These are phyloP conservation scores for Neopestalotiopsis rosae DNA, from an alignment of 2,329 filamentous ascomycete genomes.

Conservation along the genomic window DNA sequence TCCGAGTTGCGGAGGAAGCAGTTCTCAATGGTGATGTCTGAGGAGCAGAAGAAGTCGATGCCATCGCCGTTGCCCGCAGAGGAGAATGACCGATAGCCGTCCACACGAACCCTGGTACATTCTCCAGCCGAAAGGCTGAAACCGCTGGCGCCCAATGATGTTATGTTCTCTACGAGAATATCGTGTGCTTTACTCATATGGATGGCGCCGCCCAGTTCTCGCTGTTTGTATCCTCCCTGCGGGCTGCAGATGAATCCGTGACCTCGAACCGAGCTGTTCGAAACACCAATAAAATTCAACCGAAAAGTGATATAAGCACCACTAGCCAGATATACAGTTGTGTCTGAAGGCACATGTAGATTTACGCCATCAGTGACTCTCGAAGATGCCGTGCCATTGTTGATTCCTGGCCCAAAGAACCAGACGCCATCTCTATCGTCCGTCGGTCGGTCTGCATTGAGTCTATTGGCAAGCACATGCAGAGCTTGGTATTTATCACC, in stretches of 20 bases:
- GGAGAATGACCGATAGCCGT: not conserved
- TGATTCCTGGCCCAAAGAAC: not conserved
- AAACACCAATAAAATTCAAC: not conserved
- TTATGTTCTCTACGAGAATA: not conserved
- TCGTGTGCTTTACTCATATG: not conserved
- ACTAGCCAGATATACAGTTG: constrained; percentile 1
- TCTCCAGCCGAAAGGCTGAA: constrained; percentile 1
- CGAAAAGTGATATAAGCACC: not conserved
- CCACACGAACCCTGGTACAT: not conserved
- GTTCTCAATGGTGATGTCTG: not conserved
- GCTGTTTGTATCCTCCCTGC: not conserved
- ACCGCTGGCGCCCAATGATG: not conserved
- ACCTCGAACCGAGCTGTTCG: not conserved
- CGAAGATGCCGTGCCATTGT: not conserved
- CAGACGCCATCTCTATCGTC: not conserved
- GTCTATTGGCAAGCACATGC: not conserved
- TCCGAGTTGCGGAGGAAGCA: constrained; percentile 7
- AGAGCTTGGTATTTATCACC: constrained; percentile 2
- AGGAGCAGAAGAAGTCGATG: constrained; percentile 8
- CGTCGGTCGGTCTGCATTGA: not conserved
- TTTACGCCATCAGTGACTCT: not conserved
- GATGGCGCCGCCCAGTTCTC: not conserved
- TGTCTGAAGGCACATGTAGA: not conserved
- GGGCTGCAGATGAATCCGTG: constrained; percentile 2
- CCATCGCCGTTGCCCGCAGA: not conserved